Base-by-base conservation (phyloP, 2,329 filamentous ascomycete genomes). In the Leptosphaerulina australis region DNA sequence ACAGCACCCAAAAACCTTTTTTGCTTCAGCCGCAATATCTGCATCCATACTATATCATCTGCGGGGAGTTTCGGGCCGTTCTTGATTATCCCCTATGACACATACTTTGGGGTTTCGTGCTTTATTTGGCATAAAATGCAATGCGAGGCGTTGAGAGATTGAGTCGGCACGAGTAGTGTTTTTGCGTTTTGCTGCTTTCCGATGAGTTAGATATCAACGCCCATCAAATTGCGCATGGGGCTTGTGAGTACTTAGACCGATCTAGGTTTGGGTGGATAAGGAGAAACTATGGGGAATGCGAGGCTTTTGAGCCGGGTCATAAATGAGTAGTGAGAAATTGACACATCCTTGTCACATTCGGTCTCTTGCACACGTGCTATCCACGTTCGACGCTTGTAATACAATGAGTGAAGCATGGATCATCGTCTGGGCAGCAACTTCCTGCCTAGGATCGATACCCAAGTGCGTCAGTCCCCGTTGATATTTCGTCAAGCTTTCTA, bases 171-270 rank as follows among this genome's bases (percentile, higher is more conserved):
- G 35, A 20, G 48, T 35, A 50, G 48, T 45, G 41, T 50, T 4
- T 40, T 31, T 31, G 22, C 40, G 36, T 18, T 38, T 40, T 40
- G 34, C 34, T 28, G 40, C 49, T 55, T 24, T 28, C 12, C 17
- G 17, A 25, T 33, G 35, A 29, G 9, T 33, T 43, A 34, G 30
- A 41, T 31, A 15, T 22, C 25, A 36, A 44, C 29, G 47, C 52
- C 55, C 55, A 46, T 36, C 49, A 58, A 58, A 58, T 58, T 58
- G 55, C 55, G 52, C 52, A 44, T 45, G 17, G 52, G 55, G 55
- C 49, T 38, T 46, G 34, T 34, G 34, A 44, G 22, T 35, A 33
- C 28, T 50, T 44, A 50, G 47, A 44, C 35, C 47, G 22, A 39
- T 44, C 40, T 31, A 35, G 12, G 34, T 21, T 34, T 29, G 18